Evolutionary conservation across 1,284 basidiomycete genomes (phyloP), one percentile per base, ranked within the genome.

Genomic region (Schizophyllum amplum): DNA sequence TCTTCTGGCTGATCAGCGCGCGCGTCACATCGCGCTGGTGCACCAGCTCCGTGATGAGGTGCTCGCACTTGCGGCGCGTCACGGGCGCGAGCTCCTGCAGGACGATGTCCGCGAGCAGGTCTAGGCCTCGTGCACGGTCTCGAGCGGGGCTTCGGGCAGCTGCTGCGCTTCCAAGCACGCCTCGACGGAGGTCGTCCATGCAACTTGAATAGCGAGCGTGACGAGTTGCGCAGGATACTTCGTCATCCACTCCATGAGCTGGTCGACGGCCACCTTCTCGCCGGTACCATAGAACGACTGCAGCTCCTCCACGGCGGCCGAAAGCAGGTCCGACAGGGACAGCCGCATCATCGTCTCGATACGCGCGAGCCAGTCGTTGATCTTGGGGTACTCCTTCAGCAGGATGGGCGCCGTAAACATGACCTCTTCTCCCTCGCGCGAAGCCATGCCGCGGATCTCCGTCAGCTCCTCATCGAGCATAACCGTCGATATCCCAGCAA

Each of bases 11-110:
- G 54, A 92, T 81, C 55, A 99, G 84, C 9, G 82, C 74, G 17
- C 96, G 89, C 48, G 89, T 89, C 48, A 98, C 94, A 71, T 99
- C 96, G 62, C 96, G 83, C 70, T 99, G 94, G 69, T 99, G 97
- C 9, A 99, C 97, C 3, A 99, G 84, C 71, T 99, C 97, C 1
- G 96, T 99, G 74, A 99, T 98, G 63, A 99, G 85, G 67, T 98
- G 95, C 67, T 99, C 97, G 77, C 94, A 96, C 73, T 99, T 98
- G 64, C 92, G 88, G 61, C 97, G 88, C 52, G 94, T 94, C 52
- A 96, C 88, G 6, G 92, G 83, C 47, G 77, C 80, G 42, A 99
- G 83, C 64, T 98, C 96, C 55, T 89, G 88, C 50, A 99, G 77
- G 24, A 99, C 96, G 46, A 97, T 91, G 65, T 98, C 94, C 2